These are phyloP conservation scores for Guyanaporus albipodus DNA, from an alignment of 768 basidiomycete species.

Conservation along the genomic window DNA sequence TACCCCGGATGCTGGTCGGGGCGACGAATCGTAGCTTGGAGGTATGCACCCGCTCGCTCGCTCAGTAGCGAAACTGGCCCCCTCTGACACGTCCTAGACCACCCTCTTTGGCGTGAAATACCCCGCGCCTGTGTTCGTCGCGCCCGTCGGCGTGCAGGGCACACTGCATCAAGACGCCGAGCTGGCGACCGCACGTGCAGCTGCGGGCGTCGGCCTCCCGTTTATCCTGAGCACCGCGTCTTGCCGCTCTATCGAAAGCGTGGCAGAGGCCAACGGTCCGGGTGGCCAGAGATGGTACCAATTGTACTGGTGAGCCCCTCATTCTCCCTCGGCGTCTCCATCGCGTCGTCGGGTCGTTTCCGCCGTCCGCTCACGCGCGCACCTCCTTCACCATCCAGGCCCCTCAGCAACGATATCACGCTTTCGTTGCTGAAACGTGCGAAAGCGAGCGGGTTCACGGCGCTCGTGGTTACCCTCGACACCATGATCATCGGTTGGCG, in stretches of 20 bases:
- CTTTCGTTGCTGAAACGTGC: constrained; percentile 63
- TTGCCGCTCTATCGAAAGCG: constrained; percentile 67
- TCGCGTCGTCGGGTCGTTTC: too few relatives aligned
- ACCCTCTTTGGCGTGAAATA: constrained; percentile 68
- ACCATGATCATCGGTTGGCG: constrained; percentile 73
- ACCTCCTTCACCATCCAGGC: constrained; percentile 42
- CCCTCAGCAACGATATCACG: constrained; percentile 53
- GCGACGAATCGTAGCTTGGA: constrained; percentile 55
- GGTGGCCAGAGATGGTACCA: constrained; percentile 74
- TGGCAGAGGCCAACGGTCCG: constrained; percentile 65
- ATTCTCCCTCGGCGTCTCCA: background rate
- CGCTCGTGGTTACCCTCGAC: constrained; percentile 78
- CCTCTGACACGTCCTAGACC: constrained; percentile 38
- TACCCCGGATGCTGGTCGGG: constrained; percentile 76
- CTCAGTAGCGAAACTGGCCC: too few relatives aligned
- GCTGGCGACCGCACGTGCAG: constrained; percentile 64
- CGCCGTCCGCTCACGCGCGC: background rate
- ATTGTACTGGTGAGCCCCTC: constrained; percentile 55
- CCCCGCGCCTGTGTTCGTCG: constrained; percentile 58
- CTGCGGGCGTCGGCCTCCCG: constrained; percentile 56
- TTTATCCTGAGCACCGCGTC: constrained; percentile 77
- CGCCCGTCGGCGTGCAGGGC: constrained; percentile 77
- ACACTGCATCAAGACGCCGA: constrained; percentile 72
- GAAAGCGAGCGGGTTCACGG: constrained; percentile 60
- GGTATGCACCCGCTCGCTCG: constrained; percentile 34